phyloP scores from a whole-genome alignment of 2,329 filamentous ascomycete species.

The Nemania sp. region DNA sequence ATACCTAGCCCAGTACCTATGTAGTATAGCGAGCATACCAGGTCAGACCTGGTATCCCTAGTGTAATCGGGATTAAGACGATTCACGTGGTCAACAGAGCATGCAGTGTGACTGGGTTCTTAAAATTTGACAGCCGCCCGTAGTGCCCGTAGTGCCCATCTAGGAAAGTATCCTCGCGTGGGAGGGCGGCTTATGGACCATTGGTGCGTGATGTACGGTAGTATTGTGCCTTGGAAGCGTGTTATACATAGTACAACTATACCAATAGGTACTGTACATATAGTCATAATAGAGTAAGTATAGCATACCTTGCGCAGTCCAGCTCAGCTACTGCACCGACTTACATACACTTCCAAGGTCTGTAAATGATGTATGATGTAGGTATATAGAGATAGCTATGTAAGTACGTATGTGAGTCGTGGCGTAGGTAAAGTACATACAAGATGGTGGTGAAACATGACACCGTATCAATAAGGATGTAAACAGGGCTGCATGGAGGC shows the following conservation, averaged over 20 bases:
- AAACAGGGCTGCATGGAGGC: slow-evolving; percentile 31
- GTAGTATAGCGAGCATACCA: too few relatives aligned
- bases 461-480: slow-evolving; percentile 9
- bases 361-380: too few relatives aligned
- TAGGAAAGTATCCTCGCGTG: slow-evolving; percentile 27
- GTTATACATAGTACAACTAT: not conserved
- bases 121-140: slow-evolving; percentile 39
- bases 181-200: slow-evolving; percentile 13
- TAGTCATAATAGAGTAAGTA: too few relatives aligned
- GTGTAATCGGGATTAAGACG: slow-evolving; percentile 17
- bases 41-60: too few relatives aligned
- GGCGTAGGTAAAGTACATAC: too few relatives aligned
- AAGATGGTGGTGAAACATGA: slow-evolving; percentile 17
- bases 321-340: not conserved
- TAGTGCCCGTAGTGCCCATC: slow-evolving; percentile 16
- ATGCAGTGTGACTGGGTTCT: slow-evolving; percentile 38
- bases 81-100: slow-evolving; percentile 36
- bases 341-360: too few relatives aligned
- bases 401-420: too few relatives aligned
- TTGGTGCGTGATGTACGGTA: slow-evolving; percentile 1
- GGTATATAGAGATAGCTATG: too few relatives aligned
- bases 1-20: too few relatives aligned
- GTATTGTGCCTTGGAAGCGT: not conserved
- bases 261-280: not conserved
- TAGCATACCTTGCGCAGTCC: too few relatives aligned